Percentiles rank a stretch among this genome's conserved stretches.
Evolutionary conservation across 176 grass and related monocot genomes (phyloP).

Genomic region (Paspalum notatum): DNA sequence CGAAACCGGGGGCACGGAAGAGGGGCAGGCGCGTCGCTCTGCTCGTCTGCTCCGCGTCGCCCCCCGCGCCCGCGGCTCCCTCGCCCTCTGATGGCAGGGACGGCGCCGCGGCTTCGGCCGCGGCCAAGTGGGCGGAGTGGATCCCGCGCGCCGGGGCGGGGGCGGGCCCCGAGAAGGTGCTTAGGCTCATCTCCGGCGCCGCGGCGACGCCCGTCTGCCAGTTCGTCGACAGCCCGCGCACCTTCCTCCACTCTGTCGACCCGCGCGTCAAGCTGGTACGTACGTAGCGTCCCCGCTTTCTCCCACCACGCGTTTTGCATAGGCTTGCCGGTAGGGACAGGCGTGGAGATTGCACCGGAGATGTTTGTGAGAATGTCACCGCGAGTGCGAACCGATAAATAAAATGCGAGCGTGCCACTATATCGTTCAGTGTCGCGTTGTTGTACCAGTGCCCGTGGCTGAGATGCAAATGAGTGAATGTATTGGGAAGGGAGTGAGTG

Average conservation of each 20-base stretch:
- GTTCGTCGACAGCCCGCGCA: slow-evolving; percentile 82
- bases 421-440: not conserved
- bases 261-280: slow-evolving; percentile 93
- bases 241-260: slow-evolving; percentile 91
- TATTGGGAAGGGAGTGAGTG: not conserved
- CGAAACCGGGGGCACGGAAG: slow-evolving; percentile 9
- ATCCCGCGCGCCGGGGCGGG: slow-evolving; percentile 53
- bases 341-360: not conserved
- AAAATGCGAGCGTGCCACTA: not conserved
- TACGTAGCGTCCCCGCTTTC: not conserved
- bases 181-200: slow-evolving; percentile 81
- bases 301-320: not conserved
- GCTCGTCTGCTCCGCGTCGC: slow-evolving; percentile 49
- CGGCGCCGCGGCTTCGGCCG: not conserved
- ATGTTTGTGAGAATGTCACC: slow-evolving; percentile 15
- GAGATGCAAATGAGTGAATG: not conserved
- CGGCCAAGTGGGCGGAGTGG: slow-evolving; percentile 62
- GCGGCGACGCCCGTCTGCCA: slow-evolving; percentile 89
- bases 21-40: slow-evolving; percentile 31
- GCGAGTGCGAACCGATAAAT: not conserved
- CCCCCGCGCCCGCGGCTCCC: slow-evolving; percentile 15
- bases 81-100: slow-evolving; percentile 18
- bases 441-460: not conserved
- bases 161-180: slow-evolving; percentile 64
- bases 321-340: not conserved